Evolutionary conservation across 441 rosid species (phyloP).

Genomic region (Jatropha multifida): DNA sequence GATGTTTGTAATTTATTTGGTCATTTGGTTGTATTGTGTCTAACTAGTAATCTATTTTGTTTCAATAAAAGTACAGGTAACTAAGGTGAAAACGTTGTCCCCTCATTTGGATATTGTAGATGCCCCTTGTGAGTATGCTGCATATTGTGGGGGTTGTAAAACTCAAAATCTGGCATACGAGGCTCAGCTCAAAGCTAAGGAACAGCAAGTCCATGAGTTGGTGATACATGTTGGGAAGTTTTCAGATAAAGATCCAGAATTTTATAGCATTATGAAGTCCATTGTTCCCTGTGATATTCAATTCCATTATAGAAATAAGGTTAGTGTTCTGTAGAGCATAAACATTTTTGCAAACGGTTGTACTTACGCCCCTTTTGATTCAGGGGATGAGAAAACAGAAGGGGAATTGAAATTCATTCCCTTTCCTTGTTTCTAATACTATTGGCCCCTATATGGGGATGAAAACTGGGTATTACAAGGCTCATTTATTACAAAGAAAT

Average conservation of each 20-base stretch:
- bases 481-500: neutral
- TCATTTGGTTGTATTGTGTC: neutral
- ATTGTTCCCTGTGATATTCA: conserved; percentile 80
- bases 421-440: neutral
- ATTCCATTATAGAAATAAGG: conserved; percentile 89
- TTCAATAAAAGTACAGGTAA: conserved; percentile 41
- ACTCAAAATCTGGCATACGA: conserved; percentile 74
- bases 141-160: conserved; percentile 87
- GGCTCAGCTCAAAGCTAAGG: conserved; percentile 87
- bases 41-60: conserved; percentile 11
- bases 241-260: conserved; percentile 44
- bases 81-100: conserved; percentile 66
- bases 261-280: conserved; percentile 54
- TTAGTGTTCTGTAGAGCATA: conserved; percentile 22
- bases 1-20: neutral
- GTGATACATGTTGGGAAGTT: conserved; percentile 68
- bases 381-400: neutral
- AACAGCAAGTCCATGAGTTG: conserved; percentile 73
- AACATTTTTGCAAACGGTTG: neutral
- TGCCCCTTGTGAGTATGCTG: conserved; percentile 90
- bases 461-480: neutral
- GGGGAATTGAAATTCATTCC: neutral
- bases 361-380: neutral
- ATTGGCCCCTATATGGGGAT: neutral
- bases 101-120: conserved; percentile 73